Evolutionary conservation across 495 filamentous ascomycete species (phyloP).

Genomic region (Diplogelasinospora grovesii): DNA sequence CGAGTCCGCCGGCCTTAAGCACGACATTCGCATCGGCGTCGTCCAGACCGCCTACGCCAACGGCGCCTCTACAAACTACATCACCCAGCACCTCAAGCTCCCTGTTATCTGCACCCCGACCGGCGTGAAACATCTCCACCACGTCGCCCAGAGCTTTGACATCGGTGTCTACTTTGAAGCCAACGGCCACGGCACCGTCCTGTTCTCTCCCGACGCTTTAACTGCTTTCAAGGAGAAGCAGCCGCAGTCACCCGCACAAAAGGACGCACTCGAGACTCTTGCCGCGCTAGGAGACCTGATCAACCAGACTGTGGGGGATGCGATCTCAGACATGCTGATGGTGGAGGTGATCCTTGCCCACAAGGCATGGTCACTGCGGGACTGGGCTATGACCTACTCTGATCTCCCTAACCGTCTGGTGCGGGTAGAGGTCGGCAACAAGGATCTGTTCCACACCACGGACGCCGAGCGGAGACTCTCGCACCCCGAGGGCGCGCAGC

Average conservation of each 20-base stretch:
- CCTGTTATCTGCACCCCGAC: slow-evolving; percentile 90
- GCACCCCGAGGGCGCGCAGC: slow-evolving; percentile 70
- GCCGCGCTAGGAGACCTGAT: slow-evolving; percentile 78
- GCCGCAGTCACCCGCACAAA: slow-evolving; percentile 87
- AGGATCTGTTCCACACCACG: slow-evolving; percentile 79
- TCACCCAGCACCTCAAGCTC: slow-evolving; percentile 78
- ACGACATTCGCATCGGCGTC: slow-evolving; percentile 80
- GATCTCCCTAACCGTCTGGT: slow-evolving; percentile 94
- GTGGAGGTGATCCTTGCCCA: slow-evolving; percentile 94
- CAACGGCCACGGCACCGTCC: slow-evolving; percentile 93
- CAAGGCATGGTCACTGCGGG: slow-evolving; percentile 81
- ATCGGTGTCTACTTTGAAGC: slow-evolving; percentile 98
- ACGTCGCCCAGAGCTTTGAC: slow-evolving; percentile 84
- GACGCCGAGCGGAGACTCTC: slow-evolving; percentile 87
- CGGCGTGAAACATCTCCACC: slow-evolving; percentile 95
- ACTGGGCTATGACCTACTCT: slow-evolving; percentile 92
- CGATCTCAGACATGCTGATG: slow-evolving; percentile 90
- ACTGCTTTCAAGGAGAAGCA: slow-evolving; percentile 67
- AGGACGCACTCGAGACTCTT: slow-evolving; percentile 74
- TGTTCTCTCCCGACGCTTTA: slow-evolving; percentile 79
- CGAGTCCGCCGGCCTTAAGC: slow-evolving; percentile 66
- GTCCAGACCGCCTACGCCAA: slow-evolving; percentile 98
- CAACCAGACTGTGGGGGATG: slow-evolving; percentile 96
- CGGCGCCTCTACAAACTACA: slow-evolving; percentile 87
- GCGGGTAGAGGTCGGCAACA: slow-evolving; percentile 81